A percentile compares a stretch with the other conserved stretches of the same genome.
Evolutionary conservation across 1,284 basidiomycete genomes (phyloP).

Genomic region (Caloboletus inedulis): DNA sequence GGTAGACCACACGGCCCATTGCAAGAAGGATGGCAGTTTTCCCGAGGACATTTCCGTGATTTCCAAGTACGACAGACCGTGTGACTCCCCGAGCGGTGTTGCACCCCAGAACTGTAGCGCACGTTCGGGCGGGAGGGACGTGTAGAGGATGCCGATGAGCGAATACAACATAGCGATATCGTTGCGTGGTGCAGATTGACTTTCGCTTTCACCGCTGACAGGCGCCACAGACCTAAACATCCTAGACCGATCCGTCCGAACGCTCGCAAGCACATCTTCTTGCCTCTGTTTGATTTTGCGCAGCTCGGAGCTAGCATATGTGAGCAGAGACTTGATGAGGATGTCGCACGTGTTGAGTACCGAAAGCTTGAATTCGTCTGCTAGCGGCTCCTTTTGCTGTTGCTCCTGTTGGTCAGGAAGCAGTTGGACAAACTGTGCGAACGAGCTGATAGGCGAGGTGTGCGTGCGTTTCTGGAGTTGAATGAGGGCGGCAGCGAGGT

Average conservation of each 20-base stretch:
- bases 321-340: slow-evolving; percentile 72
- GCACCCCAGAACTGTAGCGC: slow-evolving; percentile 87
- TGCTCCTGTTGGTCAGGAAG: slow-evolving; percentile 51
- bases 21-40: slow-evolving; percentile 75
- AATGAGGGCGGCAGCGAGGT: slow-evolving; percentile 57
- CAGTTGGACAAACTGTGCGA: slow-evolving; percentile 40
- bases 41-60: slow-evolving; percentile 56
- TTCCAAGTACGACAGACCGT: slow-evolving; percentile 50
- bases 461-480: slow-evolving; percentile 49
- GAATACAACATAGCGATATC: slow-evolving; percentile 84
- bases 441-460: slow-evolving; percentile 43
- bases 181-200: slow-evolving; percentile 52
- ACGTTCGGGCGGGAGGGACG: slow-evolving; percentile 67
- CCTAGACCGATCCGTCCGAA: slow-evolving; percentile 55
- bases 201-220: slow-evolving; percentile 39
- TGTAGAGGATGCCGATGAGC: slow-evolving; percentile 80
- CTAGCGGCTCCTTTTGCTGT: slow-evolving; percentile 56
- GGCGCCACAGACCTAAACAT: slow-evolving; percentile 46
- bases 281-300: slow-evolving; percentile 89
- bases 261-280: slow-evolving; percentile 75
- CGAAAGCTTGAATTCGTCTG: slow-evolving; percentile 62
- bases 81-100: slow-evolving; percentile 41
- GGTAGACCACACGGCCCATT: slow-evolving; percentile 84
- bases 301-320: slow-evolving; percentile 81
- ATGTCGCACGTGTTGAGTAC: slow-evolving; percentile 69